phyloP scores from a whole-genome alignment of 768 basidiomycete species.

The Psilocybe cubensis region DNA sequence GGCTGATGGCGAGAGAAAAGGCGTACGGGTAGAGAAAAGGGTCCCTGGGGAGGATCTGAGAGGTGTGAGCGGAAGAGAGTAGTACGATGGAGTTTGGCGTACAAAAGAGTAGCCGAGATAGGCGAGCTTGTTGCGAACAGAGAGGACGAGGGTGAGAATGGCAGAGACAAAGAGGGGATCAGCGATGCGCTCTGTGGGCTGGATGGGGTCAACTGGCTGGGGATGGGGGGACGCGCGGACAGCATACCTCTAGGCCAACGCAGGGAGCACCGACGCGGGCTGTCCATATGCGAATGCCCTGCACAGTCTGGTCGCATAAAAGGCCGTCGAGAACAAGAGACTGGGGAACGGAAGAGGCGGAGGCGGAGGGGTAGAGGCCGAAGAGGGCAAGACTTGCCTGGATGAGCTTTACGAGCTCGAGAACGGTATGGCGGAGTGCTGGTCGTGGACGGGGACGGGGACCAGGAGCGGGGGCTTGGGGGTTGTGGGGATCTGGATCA shows the following conservation, averaged over 20 bases:
- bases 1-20: slow-evolving; percentile 54
- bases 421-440: slow-evolving; percentile 48
- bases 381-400: slow-evolving; percentile 75
- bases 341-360: slow-evolving; percentile 17
- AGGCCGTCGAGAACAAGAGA: slow-evolving; percentile 58
- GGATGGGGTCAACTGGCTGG: background rate
- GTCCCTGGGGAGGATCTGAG: slow-evolving; percentile 62
- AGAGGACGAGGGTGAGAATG: slow-evolving; percentile 69
- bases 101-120: slow-evolving; percentile 45
- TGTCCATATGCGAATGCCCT: slow-evolving; percentile 72
- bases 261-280: slow-evolving; percentile 64
- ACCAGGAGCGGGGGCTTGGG: slow-evolving; percentile 12
- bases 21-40: slow-evolving; percentile 73
- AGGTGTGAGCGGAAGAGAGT: slow-evolving; percentile 1
- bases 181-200: slow-evolving; percentile 74
- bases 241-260: slow-evolving; percentile 61
- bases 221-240: background rate
- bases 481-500: slow-evolving; percentile 36
- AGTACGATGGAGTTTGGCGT: background rate
- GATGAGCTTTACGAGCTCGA: slow-evolving; percentile 76
- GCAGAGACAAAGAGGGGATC: slow-evolving; percentile 76
- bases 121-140: slow-evolving; percentile 70
- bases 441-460: slow-evolving; percentile 16
- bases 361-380: slow-evolving; percentile 52
- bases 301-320: slow-evolving; percentile 76